Evolutionary conservation across 2,329 filamentous ascomycete species (phyloP).

Genomic region (Onygenales sp.): DNA sequence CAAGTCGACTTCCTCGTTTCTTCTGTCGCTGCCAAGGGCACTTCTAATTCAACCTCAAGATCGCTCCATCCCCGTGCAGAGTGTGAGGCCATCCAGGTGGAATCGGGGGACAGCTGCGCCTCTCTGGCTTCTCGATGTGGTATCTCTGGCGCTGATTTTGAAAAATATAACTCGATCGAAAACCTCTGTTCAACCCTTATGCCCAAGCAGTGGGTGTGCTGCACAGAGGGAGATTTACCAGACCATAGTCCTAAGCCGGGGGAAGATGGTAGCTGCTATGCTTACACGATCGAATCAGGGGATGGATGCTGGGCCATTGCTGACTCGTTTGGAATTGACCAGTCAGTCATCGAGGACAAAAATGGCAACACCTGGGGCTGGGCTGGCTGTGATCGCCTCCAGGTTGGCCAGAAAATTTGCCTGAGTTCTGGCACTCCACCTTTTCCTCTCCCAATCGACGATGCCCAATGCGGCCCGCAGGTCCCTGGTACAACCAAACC

Average conservation of each 20-base stretch:
- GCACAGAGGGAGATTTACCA: constrained; percentile 23
- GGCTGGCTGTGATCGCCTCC: constrained; percentile 27
- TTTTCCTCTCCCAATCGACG: constrained; percentile 28
- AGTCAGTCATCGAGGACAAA: constrained; percentile 28
- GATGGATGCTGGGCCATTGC: constrained; percentile 31
- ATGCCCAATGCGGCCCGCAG: constrained; percentile 39
- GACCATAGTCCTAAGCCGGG: constrained; percentile 26
- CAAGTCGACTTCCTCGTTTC: background rate
- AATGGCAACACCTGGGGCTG: constrained; percentile 39
- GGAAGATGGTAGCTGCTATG: constrained; percentile 28
- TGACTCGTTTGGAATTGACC: constrained; percentile 23
- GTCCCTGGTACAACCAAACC: constrained; percentile 30
- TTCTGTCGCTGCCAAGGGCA: background rate
- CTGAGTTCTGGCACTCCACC: constrained; percentile 31
- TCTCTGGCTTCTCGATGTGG: constrained; percentile 30
- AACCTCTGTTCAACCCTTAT: constrained; percentile 22
- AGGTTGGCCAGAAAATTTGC: constrained; percentile 26
- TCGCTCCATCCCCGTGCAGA: background rate
- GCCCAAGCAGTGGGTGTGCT: constrained; percentile 28
- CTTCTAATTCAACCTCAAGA: background rate
- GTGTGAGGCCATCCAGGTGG: constrained; percentile 19
- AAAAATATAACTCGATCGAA: constrained; percentile 26
- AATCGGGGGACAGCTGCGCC: constrained; percentile 27
- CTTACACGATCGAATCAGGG: constrained; percentile 22
- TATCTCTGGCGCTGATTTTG: constrained; percentile 29